Evolutionary conservation across 352 stramenopile species (phyloP), one percentile per base, ranked within the genome.

Genomic region (Globisporangium orthogonon): DNA sequence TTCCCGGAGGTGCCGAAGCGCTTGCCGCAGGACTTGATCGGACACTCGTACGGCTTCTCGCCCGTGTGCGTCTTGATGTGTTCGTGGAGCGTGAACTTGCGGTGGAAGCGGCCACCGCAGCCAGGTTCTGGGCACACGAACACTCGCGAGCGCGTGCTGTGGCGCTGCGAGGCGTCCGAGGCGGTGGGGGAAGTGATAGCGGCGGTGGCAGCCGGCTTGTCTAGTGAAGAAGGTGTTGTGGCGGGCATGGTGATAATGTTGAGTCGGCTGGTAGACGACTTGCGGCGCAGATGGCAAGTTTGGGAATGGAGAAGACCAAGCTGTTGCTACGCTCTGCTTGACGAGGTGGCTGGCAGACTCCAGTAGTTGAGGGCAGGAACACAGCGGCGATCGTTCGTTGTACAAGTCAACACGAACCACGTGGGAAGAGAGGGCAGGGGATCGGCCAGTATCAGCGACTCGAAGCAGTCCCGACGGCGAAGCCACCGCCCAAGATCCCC

Each of bases 41-140:
- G 54, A 52, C 75, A 86, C 53, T 81, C 68, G 60, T 85, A 76
- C 2, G 82, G 78, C 56, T 87, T 79, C 62, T 89, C 78, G 13
- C 81, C 81, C 54, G 78, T 89, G 68, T 91, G 80, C 44, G 78
- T 91, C 66, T 89, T 89, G 48, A 86, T 70, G 60, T 91, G 81
- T 48, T 86, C 76, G 47, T 71, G 82, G 54, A 86, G 62, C 46
- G 78, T 87, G 54, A 83, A 87, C 50, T 83, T 83, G 63, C 77
- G 77, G 62, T 83, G 73, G 63, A 87, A 85, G 9, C 72, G 70
- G 30, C 71, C 69, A 11, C 58, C 63, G 50, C 72, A 85, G 43
- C 7, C 43, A 9, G 14, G 15, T 14, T 48, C 43, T 3, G 43
- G 43, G n/a, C 43, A 48, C 43, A 48, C 43, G 43, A 48, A 48